Conservation (phyloP, 2,329 filamentous ascomycete species). For the Seiridium cupressi region DNA sequence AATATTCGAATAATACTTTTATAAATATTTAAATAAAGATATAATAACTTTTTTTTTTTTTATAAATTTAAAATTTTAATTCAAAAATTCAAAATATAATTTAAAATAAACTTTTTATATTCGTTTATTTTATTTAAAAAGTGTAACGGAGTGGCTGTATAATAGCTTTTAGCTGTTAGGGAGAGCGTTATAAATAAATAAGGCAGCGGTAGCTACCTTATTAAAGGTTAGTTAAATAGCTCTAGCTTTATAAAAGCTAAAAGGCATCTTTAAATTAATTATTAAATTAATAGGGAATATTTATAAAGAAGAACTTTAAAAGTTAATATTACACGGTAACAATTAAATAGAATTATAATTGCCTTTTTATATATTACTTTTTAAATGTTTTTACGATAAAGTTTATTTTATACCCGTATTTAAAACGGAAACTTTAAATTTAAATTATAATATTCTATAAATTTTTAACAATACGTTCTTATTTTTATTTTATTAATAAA, state of each 20-base stretch:
- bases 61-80: neutral
- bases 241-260: neutral
- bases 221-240: no score
- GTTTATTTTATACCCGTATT: no score
- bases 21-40: neutral
- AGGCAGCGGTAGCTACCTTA: no score
- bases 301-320: no score
- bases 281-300: neutral
- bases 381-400: no score
- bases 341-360: no score
- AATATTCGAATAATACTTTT: neutral
- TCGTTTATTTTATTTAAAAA: neutral
- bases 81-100: neutral
- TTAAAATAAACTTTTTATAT: neutral
- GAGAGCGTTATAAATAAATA: no score
- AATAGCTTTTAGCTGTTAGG: no score
- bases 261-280: neutral
- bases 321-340: no score
- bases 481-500: neutral
- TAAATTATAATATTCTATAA: neutral
- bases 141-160: no score
- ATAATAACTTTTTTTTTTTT: neutral
- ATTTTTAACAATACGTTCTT: neutral
- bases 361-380: no score
- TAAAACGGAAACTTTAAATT: neutral